Evolutionary conservation across 2,329 filamentous ascomycete species (phyloP), one percentile per base, ranked within the genome.

Genomic region (Botrytis byssoidea): DNA sequence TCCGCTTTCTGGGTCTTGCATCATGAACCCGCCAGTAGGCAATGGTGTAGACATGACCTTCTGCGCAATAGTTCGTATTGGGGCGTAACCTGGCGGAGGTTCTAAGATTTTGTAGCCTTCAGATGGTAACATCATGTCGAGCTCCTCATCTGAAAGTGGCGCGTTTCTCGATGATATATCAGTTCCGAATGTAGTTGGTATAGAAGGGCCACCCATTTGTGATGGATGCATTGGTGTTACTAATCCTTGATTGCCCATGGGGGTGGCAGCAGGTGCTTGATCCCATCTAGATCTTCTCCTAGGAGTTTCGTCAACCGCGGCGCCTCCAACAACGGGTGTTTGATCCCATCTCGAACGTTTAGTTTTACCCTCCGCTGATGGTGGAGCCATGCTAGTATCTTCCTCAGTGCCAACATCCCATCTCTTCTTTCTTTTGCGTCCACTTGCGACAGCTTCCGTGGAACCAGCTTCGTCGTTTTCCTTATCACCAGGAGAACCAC

Each of bases 61-160:
- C 81, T 94, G 90, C 51, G 94, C 88, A 69, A 93, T 89, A 48
- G 92, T 91, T 71, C 93, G 90, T 40, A 94, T 89, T 8, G 95
- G 94, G 65, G 93, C 94, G 81, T 98, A 99, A 48, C 96, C 96
- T 7, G 95, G 93, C 46, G 96, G 96, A 25, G 95, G 93, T 37
- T 94, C 92, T 16, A 98, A 88, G 76, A 97, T 90, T 83, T 97
- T 95, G 86, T 97, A 99, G 59, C 96, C 96, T 80, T 97, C 93
- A 2, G 91, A 91, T 1, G 96, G 96, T 10, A 99, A 89, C 86
- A 99, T 93, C 81, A 92, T 86, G 80, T 99, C 93, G 67, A 99
- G 90, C 82, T 98, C 95, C 82, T 99, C 96, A 79, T 99, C 96
- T 60, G 95, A 96, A 60, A 97, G 85, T 9, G 93, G 88, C 74